phyloP scores from a whole-genome alignment of 208 protist species.

The Trypanosoma caninum region DNA sequence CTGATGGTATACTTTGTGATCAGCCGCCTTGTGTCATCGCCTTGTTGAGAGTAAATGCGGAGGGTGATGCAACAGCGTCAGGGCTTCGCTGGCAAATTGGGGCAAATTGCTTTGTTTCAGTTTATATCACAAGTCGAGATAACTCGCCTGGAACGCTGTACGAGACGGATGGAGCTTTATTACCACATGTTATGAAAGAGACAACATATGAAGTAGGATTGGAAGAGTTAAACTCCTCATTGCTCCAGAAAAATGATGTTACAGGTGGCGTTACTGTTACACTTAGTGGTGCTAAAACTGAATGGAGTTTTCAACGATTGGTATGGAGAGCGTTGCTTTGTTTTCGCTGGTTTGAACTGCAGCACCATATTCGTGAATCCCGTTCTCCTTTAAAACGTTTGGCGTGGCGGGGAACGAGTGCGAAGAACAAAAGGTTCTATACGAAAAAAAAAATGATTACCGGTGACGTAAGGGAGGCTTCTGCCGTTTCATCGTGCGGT shows the following conservation, averaged over 20 bases:
- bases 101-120: neutral
- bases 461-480: slow-evolving; percentile 63
- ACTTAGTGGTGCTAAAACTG: slow-evolving; percentile 1
- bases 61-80: neutral
- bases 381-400: slow-evolving; percentile 13
- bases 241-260: neutral
- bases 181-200: neutral
- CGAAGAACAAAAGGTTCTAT: neutral
- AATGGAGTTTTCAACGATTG: neutral
- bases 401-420: neutral
- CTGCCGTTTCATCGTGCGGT: slow-evolving; percentile 45
- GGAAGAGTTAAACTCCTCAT: neutral
- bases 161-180: neutral
- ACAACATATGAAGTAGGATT: neutral
- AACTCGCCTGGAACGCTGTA: neutral
- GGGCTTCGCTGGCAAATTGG: slow-evolving; percentile 13
- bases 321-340: slow-evolving; percentile 56
- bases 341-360: slow-evolving; percentile 68
- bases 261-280: slow-evolving; percentile 10
- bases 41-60: slow-evolving; percentile 1
- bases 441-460: slow-evolving; percentile 9
- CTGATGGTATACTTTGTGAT: slow-evolving; percentile 14
- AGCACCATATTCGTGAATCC: slow-evolving; percentile 39
- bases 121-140: slow-evolving; percentile 1
- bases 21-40: slow-evolving; percentile 21